Conservation (phyloP, 176 grass and related monocot genomes). For the Oryza longistaminata region DNA sequence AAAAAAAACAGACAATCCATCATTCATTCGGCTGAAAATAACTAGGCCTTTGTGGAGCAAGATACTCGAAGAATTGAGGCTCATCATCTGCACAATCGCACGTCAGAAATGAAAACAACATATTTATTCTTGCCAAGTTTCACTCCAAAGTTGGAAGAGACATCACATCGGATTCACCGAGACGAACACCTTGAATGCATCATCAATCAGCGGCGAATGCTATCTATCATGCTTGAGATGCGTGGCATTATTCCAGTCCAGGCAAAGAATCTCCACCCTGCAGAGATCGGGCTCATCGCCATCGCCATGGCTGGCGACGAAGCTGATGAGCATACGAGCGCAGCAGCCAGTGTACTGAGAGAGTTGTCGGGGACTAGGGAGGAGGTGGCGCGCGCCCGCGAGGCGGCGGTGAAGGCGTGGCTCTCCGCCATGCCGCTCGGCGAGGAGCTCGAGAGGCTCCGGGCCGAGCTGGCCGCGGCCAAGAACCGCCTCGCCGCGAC, state of each 20-base stretch:
- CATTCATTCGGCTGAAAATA: too few relatives aligned
- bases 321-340: not conserved
- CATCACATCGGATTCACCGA: slow-evolving; percentile 15
- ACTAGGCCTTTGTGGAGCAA: too few relatives aligned
- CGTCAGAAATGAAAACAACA: too few relatives aligned
- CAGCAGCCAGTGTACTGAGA: not conserved
- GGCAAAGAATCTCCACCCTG: not conserved
- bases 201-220: not conserved
- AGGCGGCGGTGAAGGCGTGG: slow-evolving; percentile 35
- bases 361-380: slow-evolving; percentile 18
- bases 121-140: not conserved
- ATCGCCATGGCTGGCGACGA: slow-evolving; percentile 7
- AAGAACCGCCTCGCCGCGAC: slow-evolving; percentile 40
- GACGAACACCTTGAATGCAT: not conserved
- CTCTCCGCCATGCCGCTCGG: slow-evolving; percentile 26
- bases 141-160: not conserved
- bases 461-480: slow-evolving; percentile 31
- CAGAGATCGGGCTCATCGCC: not conserved
- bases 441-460: slow-evolving; percentile 48
- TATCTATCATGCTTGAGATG: not conserved
- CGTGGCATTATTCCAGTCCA: not conserved
- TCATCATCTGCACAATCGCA: too few relatives aligned
- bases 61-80: too few relatives aligned
- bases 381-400: slow-evolving; percentile 41
- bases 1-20: too few relatives aligned